These are phyloP conservation scores for Helotiales sp. DNA, from an alignment of 2,329 filamentous ascomycete genomes.

Conservation along the genomic window DNA sequence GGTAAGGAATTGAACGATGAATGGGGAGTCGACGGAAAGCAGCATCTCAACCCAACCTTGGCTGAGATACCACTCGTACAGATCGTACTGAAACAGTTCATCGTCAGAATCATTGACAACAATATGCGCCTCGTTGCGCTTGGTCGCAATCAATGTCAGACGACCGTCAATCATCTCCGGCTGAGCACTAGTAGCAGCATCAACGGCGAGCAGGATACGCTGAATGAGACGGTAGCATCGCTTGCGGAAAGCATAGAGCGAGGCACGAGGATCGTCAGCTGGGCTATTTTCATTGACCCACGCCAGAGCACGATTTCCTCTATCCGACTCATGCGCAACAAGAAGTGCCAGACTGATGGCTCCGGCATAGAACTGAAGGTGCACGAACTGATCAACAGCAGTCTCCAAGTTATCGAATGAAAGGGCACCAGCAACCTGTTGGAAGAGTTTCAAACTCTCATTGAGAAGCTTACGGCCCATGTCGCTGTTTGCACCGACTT, in stretches of 20 bases:
- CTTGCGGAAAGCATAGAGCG: conserved; percentile 69
- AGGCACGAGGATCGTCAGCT: conserved; percentile 65
- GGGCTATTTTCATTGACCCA: conserved; percentile 88
- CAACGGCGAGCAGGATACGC: conserved; percentile 74
- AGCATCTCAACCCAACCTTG: conserved; percentile 85
- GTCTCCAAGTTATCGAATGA: conserved; percentile 77
- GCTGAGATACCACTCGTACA: conserved; percentile 97
- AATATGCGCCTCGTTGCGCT: conserved; percentile 83
- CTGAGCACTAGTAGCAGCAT: conserved; percentile 66
- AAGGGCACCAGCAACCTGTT: conserved; percentile 82
- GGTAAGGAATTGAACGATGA: conserved; percentile 83
- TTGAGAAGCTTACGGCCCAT: conserved; percentile 77
- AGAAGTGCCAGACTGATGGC: conserved; percentile 84
- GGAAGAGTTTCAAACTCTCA: conserved; percentile 85
- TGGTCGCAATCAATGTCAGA: conserved; percentile 71
- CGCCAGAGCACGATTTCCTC: conserved; percentile 78
- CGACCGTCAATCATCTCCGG: conserved; percentile 78
- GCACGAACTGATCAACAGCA: conserved; percentile 77
- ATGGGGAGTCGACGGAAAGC: conserved; percentile 79
- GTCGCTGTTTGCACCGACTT: conserved; percentile 74
- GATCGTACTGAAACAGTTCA: conserved; percentile 89
- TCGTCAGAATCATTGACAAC: conserved; percentile 87
- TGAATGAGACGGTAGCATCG: conserved; percentile 88
- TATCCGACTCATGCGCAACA: conserved; percentile 82
- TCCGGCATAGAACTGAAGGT: conserved; percentile 87